Conservation (phyloP, 2,329 filamentous ascomycete genomes). For the Pestalotiopsis sp. region DNA sequence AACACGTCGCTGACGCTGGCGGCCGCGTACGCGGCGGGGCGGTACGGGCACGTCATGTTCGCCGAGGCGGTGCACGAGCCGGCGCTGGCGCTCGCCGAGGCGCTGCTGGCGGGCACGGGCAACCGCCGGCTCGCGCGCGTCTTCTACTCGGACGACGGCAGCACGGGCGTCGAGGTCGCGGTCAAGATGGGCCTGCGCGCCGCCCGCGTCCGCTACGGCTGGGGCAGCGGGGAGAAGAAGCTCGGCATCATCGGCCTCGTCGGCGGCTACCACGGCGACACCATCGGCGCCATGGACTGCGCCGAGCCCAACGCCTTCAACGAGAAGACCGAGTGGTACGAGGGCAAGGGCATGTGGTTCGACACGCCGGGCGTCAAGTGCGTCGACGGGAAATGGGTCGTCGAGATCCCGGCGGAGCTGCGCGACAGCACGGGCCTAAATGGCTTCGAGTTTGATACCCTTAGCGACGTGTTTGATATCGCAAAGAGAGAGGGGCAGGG, state of each 20-base stretch:
- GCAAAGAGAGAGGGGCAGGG: constrained; percentile 45
- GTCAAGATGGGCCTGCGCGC: constrained; percentile 84
- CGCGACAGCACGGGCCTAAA: constrained; percentile 43
- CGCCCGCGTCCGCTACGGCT: constrained; percentile 66
- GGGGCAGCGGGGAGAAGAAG: constrained; percentile 58
- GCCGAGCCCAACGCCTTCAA: constrained; percentile 79
- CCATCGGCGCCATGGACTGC: constrained; percentile 86
- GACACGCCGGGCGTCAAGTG: constrained; percentile 76
- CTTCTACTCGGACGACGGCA: constrained; percentile 85
- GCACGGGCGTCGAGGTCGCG: constrained; percentile 81
- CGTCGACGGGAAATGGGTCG: constrained; percentile 65
- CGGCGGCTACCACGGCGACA: constrained; percentile 85
- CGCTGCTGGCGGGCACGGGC: constrained; percentile 58
- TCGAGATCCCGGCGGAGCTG: constrained; percentile 57
- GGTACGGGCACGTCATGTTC: constrained; percentile 90
- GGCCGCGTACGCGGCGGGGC: constrained; percentile 78
- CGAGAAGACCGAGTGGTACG: constrained; percentile 85
- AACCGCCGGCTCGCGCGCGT: constrained; percentile 71
- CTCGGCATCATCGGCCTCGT: constrained; percentile 74
- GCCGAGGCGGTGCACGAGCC: constrained; percentile 79
- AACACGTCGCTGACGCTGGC: constrained; percentile 72
- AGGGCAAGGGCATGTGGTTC: constrained; percentile 78
- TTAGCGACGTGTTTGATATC: constrained; percentile 65
- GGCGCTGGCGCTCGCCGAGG: constrained; percentile 69
- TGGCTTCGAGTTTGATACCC: constrained; percentile 44